Conservation (phyloP, 106 monocot species). For the Allium cepa region DNA sequence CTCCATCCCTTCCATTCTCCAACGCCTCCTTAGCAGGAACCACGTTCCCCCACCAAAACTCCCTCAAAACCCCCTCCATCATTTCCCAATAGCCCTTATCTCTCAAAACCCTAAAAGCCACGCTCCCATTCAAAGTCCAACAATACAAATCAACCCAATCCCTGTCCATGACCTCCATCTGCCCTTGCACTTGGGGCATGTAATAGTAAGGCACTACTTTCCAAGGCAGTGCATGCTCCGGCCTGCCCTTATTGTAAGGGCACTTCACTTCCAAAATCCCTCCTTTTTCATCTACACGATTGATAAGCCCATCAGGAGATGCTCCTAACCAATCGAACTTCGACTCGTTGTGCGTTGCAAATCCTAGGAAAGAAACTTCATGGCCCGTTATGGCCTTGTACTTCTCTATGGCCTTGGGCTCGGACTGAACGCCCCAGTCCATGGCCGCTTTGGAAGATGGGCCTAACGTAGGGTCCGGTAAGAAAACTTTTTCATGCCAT, state of each 20-base stretch:
- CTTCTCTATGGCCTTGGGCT: slow-evolving; percentile 59
- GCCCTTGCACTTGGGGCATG: slow-evolving; percentile 96
- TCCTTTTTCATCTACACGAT: slow-evolving; percentile 20
- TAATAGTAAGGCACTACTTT: slow-evolving; percentile 77
- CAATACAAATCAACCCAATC: slow-evolving; percentile 97
- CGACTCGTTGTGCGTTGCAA: slow-evolving; percentile 61
- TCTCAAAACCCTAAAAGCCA: slow-evolving; percentile 53
- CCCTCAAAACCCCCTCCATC: slow-evolving; percentile 47
- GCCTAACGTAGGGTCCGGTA: slow-evolving; percentile 13
- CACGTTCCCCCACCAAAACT: slow-evolving; percentile 90
- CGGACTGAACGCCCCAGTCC: slow-evolving; percentile 68
- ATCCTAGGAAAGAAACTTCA: slow-evolving; percentile 62
- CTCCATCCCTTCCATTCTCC: slow-evolving; percentile 33
- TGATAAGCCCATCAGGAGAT: slow-evolving; percentile 83
- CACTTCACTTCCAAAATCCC: slow-evolving; percentile 98
- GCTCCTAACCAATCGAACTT: slow-evolving; percentile 74
- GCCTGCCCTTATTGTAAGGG: slow-evolving; percentile 89
- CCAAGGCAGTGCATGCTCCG: slow-evolving; percentile 88
- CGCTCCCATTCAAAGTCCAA: slow-evolving; percentile 91
- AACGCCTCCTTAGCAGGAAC: slow-evolving; percentile 72
- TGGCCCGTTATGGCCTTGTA: slow-evolving; percentile 82
- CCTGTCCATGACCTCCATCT: slow-evolving; percentile 95
- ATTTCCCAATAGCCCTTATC: slow-evolving; percentile 73
- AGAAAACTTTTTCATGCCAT: slow-evolving; percentile 84
- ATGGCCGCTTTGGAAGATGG: slow-evolving; percentile 70